Base-by-base conservation (phyloP, 495 filamentous ascomycete species). In the Immersiella caudata region DNA sequence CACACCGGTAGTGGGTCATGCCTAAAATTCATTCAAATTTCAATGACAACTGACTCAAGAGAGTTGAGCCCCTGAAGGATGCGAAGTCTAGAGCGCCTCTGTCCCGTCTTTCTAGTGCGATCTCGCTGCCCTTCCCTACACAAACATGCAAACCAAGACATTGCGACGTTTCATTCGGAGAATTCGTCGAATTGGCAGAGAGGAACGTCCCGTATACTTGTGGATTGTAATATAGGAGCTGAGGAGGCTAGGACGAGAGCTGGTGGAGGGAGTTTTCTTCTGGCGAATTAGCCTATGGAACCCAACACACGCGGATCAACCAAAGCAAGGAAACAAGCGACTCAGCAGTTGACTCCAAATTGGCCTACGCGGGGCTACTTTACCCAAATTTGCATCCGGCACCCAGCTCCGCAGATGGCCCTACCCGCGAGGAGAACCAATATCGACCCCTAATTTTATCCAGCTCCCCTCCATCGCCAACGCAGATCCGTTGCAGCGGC, bases 381-480 rank as follows among this genome's bases (percentile, higher is more conserved):
- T 68, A 68, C 27, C 66, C 66, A 64, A n/a, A 68, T 64, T 59
- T 56, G 33, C 33, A 11, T 26, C 54, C 52, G 24, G 49, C 52
- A 16, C 35, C 66, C 6, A 21, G 26, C 57, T 67, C 65, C 65
- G 65, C 57, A n/a, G n/a, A 46, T 4, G 20, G 49, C 25, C 18
- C 20, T 52, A 22, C 12, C 27, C 33, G 54, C 33, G 50, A 21
- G 9, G 22, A 68, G 27, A 63, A n/a, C 6, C 66, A 68, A 68
- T 68, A 70, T 70, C 59, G 68, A 36, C 18, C 67, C 24, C 68
- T 70, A 70, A 63, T 58, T 70, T 62, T 70, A 70, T 64, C 67
- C 61, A 58, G 18, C 27, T 35, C 5, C 29, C 25, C 20, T 50
- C 40, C 22, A 50, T 54, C 12, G 51, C 46, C 50, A 29, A 14